Base-by-base conservation (phyloP, 495 filamentous ascomycete genomes). In the Xylaria sp. region DNA sequence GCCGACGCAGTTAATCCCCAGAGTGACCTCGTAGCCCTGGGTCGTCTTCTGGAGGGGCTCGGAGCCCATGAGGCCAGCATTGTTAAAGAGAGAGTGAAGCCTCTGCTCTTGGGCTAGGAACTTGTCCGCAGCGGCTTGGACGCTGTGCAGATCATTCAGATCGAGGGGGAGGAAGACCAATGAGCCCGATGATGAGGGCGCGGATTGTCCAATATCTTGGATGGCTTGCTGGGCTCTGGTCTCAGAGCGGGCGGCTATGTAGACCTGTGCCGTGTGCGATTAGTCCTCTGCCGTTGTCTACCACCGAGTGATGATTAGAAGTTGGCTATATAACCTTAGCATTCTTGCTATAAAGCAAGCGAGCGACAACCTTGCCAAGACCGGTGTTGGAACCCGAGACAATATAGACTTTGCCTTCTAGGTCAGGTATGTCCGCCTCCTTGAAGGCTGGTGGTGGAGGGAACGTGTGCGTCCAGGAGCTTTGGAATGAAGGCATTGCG, bases 181-280 rank as follows among this genome's bases (percentile, higher is more conserved):
- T 0, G 26, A 52, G 11, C 76, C 71, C 19, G 15, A 68, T 17
- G 65, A 75, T 2, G 55, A 52, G 33, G 61, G 58, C 29, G 69
- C 72, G 35, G 48, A 59, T 53, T 29, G 73, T 44, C 69, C 57
- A 50, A 76, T 67, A n/a, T 44, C 52, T 65, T 58, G 24, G 70
- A 75, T 74, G 15, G 72, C 75, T 8, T 57, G 46, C 15, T 71
- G 70, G 35, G 77, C 78, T 29, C 70, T 77, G 5, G 58, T 65
- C 62, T 76, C 71, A 3, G 78, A 79, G 44, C 87, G 84, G 24
- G 78, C 76, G 12, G 83, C 84, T 29, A 88, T 75, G 76, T 88
- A 88, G 66, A 88, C 80, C 35, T 81, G 31, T 9, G 8, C 35
- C 35, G 8, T 37, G n/a, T n/a, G n/a, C n/a, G n/a, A n/a, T n/a